Evolutionary conservation across 345 rosid species (phyloP), one percentile per base, ranked within the genome.

Genomic region (Pistacia atlantica): DNA sequence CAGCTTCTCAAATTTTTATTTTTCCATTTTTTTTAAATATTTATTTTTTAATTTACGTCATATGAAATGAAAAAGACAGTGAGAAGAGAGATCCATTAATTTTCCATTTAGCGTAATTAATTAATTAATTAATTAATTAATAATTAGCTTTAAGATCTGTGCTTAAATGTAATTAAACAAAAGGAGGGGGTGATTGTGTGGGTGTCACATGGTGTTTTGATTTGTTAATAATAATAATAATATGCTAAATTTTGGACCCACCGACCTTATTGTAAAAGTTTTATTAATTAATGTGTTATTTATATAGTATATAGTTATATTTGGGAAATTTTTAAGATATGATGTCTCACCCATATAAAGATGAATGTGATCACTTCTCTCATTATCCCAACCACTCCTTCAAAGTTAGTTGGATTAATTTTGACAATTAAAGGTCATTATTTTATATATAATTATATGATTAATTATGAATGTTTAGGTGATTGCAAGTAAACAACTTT

Each of bases 121-220:
- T 61, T 74, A 61, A 61, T 17, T 74, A 61, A 61, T 17, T 18
- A 66, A 17, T 11, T 31, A 31, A 63, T 11, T 7, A n/a, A 55
- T 1, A 31, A 63, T 11, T 7, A n/a, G 64, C 57, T 48, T 46
- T 3, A 76, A 57, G 78, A 67, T 67, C 78, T 67, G 52, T 49
- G 73, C 79, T 67, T 59, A 17, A 8, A 5, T 37, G 52, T 16
- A 9, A 2, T 13, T 13, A 20, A 71, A 37, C 74, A 11, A n/a
- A 42, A 12, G 17, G 3, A 12, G 17, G 3, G 11, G 14, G 7
- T 38, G 31, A 55, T 31, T 2, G 63, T 11, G 1, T 7, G 64
- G 65, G 1, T 8, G 42, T 45, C 75, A 61, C 67, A 60, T 61
- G 76, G 57, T 9, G 10, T 25, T 25, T 0, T 42, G 46, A 42